These are phyloP conservation scores for Trypanosoma mega DNA, from an alignment of 208 protist species.

Conservation along the genomic window DNA sequence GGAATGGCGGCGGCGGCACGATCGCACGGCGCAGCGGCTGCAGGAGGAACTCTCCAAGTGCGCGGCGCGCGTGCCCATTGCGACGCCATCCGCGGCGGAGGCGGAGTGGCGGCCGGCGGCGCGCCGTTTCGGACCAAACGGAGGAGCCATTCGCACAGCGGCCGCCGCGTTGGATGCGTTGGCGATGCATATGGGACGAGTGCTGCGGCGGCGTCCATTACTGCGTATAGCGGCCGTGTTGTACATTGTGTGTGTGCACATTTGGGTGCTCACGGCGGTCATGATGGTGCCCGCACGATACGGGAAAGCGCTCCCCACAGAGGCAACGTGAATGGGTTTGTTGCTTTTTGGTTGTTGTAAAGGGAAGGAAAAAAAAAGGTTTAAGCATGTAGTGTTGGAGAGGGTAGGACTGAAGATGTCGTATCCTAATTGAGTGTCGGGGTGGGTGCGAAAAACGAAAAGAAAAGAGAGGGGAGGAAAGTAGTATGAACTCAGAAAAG, in stretches of 20 bases:
- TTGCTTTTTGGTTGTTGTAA: neutral
- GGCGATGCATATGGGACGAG: slow-evolving; percentile 29
- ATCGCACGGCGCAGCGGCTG: slow-evolving; percentile 38
- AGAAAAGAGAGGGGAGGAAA: neutral
- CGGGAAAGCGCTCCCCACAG: neutral
- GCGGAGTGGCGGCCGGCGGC: neutral
- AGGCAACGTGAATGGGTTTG: neutral
- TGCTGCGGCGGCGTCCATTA: slow-evolving; percentile 32
- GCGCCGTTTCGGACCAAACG: slow-evolving; percentile 17
- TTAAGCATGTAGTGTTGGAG: too few relatives aligned
- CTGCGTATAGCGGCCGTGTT: slow-evolving; percentile 37
- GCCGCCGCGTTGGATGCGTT: slow-evolving; percentile 30
- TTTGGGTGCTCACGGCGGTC: slow-evolving; percentile 34
- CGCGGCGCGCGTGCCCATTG: slow-evolving; percentile 33
- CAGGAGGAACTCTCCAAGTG: slow-evolving; percentile 39
- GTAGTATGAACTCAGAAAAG: neutral
- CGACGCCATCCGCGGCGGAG: slow-evolving; percentile 5
- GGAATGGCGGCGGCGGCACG: slow-evolving; percentile 50
- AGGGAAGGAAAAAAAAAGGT: too few relatives aligned
- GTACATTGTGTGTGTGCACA: slow-evolving; percentile 57
- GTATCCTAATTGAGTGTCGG: too few relatives aligned
- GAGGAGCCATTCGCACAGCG: too few relatives aligned
- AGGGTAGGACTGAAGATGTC: too few relatives aligned
- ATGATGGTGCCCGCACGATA: slow-evolving; percentile 2
- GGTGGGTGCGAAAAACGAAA: neutral